Conservation (phyloP, 768 basidiomycete species). For the Megacollybia marginata region DNA sequence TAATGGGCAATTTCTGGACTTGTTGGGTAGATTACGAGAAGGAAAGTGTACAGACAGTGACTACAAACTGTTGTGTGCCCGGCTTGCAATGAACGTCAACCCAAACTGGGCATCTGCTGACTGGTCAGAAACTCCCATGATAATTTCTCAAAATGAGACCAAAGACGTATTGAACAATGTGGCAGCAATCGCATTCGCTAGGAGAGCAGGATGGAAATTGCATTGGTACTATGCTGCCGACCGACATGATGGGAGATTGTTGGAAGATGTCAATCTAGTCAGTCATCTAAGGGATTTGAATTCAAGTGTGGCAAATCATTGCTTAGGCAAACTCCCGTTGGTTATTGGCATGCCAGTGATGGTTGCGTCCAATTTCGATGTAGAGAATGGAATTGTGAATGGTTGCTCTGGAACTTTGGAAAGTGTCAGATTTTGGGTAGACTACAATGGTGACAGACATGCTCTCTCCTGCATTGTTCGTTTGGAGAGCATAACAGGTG, state of each 20-base stretch:
- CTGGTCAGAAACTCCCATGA: constrained; percentile 13
- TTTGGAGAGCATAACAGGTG: not conserved
- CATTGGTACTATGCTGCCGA: constrained; percentile 13
- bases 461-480: constrained; percentile 9
- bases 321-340: constrained; percentile 13
- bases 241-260: not conserved
- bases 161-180: constrained; percentile 18
- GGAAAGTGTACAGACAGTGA: too few species aligned
- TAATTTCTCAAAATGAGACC: constrained; percentile 13
- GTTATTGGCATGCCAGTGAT: constrained; percentile 23
- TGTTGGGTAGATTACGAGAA: too few species aligned
- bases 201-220: not conserved
- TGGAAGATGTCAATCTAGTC: not conserved
- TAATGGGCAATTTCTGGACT: too few species aligned
- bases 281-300: not conserved
- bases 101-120: not conserved
- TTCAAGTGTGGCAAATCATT: constrained; percentile 6
- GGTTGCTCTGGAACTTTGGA: constrained; percentile 9
- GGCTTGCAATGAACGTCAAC: not conserved
- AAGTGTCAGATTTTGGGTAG: constrained; percentile 8
- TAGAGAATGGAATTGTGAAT: constrained; percentile 18
- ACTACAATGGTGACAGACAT: constrained; percentile 5
- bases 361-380: constrained; percentile 17
- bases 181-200: constrained; percentile 7
- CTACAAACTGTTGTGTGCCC: constrained; percentile 4